Evolutionary conservation across 768 basidiomycete genomes (phyloP).

Genomic region (Xerocomellus chrysenteron): DNA sequence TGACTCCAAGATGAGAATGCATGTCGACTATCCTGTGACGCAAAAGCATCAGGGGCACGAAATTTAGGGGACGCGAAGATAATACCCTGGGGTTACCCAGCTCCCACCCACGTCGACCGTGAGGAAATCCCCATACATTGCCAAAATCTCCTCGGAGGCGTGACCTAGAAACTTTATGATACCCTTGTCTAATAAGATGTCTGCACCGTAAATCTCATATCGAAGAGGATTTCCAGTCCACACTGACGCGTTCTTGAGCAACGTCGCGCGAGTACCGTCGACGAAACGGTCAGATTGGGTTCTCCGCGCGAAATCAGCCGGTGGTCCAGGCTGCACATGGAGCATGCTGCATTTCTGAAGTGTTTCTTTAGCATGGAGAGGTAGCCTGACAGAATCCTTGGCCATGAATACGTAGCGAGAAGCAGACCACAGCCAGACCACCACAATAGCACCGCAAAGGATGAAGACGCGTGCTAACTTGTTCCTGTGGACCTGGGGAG

Average conservation of each 20-base stretch:
- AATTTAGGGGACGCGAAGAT: slow-evolving; percentile 17
- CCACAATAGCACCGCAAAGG: slow-evolving; percentile 17
- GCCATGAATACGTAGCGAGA: slow-evolving; percentile 10
- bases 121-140: slow-evolving; percentile 43
- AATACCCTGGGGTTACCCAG: slow-evolving; percentile 71
- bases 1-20: slow-evolving; percentile 79
- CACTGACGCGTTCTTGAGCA: slow-evolving; percentile 49
- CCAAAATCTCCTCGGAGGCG: slow-evolving; percentile 39
- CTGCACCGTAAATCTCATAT: slow-evolving; percentile 35
- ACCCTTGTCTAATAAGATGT: slow-evolving; percentile 41
- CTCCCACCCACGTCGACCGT: slow-evolving; percentile 60
- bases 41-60: slow-evolving; percentile 36
- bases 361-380: slow-evolving; percentile 29
- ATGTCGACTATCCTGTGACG: slow-evolving; percentile 53
- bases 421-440: slow-evolving; percentile 21
- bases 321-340: slow-evolving; percentile 38
- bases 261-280: slow-evolving; percentile 36
- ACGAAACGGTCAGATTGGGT: slow-evolving; percentile 40
- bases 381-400: slow-evolving; percentile 19
- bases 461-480: slow-evolving; percentile 12
- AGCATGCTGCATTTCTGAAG: slow-evolving; percentile 37
- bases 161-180: slow-evolving; percentile 38
- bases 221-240: slow-evolving; percentile 49
- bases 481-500: slow-evolving; percentile 8
- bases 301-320: slow-evolving; percentile 31